Base-by-base conservation (phyloP, 345 rosid genomes). In the Aegle marmelos region DNA sequence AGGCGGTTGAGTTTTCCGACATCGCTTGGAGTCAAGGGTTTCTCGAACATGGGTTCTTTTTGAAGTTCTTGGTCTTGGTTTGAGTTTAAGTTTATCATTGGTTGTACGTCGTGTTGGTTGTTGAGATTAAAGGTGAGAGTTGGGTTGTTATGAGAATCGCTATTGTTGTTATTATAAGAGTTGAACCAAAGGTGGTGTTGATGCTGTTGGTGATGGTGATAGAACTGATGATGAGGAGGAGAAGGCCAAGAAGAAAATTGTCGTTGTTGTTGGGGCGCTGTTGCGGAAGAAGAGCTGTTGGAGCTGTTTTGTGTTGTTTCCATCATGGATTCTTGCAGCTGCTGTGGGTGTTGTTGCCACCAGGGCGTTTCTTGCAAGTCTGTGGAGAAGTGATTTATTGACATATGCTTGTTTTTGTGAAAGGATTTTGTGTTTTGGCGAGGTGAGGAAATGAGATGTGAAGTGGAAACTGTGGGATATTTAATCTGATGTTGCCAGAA, bases 1-100 rank as follows among this genome's bases (percentile, higher is more conserved):
- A 94, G 84, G 59, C 98, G 91, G 88, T 94, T 94, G 24, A 94
- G 95, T 83, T 94, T 92, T 1, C 98, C 98, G 6, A 94, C 98
- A 78, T 94, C 98, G 68, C 97, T 92, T 0, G 98, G 98, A 0
- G 98, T 94, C 45, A 94, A 85, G 64, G 93, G 91, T 72, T 94
- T 94, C 79, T 94, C 93, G 81, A 94, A 94, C 87, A 94, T 87
- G 67, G 90, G 83, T 71, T 88, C 92, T 48, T 41, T 84, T 10
- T 79, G 76, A 2, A 50, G 54, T 24, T 67, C 75, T 2, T 37
- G 14, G 8, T 73, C 65, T n/a, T 39, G 64, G 39, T 73, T 68
- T 9, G n/a, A 45, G 50, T 45, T 45, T 45, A 10, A 3, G 50
- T 13, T 45, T 45, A 17, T 13, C 50, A 45, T 45, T 45, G 50